Evolutionary conservation across 1,284 basidiomycete species (phyloP).

Genomic region (Hemileia vastatrix): DNA sequence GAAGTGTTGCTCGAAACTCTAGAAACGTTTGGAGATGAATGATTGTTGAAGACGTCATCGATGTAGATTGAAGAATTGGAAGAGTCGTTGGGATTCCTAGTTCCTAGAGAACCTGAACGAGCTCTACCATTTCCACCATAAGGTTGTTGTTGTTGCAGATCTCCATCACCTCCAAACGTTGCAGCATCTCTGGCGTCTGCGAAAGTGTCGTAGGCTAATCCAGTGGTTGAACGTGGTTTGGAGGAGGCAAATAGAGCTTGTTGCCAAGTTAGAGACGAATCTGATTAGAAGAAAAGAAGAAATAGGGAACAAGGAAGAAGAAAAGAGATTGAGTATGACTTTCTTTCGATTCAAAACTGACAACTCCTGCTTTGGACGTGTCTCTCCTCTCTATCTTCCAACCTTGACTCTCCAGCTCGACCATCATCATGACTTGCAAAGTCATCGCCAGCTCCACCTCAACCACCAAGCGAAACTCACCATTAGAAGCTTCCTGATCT

Average conservation of each 20-base stretch:
- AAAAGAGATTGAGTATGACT: not conserved
- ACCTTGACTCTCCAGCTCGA: not conserved
- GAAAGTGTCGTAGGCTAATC: slow-evolving; percentile 34
- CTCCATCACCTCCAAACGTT: slow-evolving; percentile 28
- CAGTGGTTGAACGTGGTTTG: slow-evolving; percentile 26
- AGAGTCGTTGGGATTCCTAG: not conserved
- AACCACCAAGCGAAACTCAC: not conserved
- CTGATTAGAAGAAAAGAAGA: not conserved
- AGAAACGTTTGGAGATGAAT: not conserved
- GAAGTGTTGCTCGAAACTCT: not conserved
- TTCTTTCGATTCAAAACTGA: slow-evolving; percentile 8
- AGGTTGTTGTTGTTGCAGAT: not conserved
- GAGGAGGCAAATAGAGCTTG: slow-evolving; percentile 29
- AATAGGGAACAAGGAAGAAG: too few relatives aligned
- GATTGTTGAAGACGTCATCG: slow-evolving; percentile 29
- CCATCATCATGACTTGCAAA: too few relatives aligned
- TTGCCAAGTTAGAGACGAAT: slow-evolving; percentile 30
- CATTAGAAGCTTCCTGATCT: not conserved
- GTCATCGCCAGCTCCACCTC: too few relatives aligned
- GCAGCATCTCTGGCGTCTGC: slow-evolving; percentile 33
- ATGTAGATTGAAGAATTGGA: slow-evolving; percentile 28
- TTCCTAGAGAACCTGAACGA: not conserved
- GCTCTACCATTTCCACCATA: not conserved
- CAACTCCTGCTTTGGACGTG: not conserved
- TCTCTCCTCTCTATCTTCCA: not conserved